Conservation (phyloP, 495 filamentous ascomycete species). For the Aspergillus haitiensis region DNA sequence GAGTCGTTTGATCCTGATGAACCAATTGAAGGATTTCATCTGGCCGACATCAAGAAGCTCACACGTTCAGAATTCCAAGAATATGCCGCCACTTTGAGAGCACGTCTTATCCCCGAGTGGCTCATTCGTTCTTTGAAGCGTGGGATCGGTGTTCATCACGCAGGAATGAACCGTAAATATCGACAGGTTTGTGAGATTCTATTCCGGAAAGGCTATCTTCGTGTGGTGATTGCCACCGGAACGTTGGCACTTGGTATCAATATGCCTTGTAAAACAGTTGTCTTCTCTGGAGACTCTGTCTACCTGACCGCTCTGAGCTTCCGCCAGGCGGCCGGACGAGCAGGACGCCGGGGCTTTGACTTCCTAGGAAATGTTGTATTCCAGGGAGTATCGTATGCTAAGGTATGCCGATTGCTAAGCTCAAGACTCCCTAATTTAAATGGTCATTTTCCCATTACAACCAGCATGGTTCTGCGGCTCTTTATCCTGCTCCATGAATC, state of each 20-base stretch:
- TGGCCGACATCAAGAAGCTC: slow-evolving; percentile 60
- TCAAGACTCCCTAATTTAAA: slow-evolving; percentile 69
- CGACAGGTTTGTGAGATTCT: slow-evolving; percentile 59
- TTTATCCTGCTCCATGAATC: slow-evolving; percentile 67
- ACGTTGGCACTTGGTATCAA: slow-evolving; percentile 78
- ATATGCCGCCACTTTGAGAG: slow-evolving; percentile 45
- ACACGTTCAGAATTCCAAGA: slow-evolving; percentile 52
- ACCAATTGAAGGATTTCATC: slow-evolving; percentile 61
- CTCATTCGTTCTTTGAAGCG: slow-evolving; percentile 58
- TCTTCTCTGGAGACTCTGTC: slow-evolving; percentile 71
- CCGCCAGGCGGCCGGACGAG: slow-evolving; percentile 72
- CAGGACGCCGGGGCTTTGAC: slow-evolving; percentile 79
- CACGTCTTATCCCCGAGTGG: slow-evolving; percentile 44
- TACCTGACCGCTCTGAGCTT: slow-evolving; percentile 73
- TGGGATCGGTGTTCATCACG: slow-evolving; percentile 74
- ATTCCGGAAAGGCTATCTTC: slow-evolving; percentile 70
- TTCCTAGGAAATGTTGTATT: slow-evolving; percentile 79
- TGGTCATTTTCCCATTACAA: slow-evolving; percentile 77
- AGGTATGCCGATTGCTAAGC: slow-evolving; percentile 64
- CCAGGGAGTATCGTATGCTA: slow-evolving; percentile 54
- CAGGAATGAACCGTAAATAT: slow-evolving; percentile 75
- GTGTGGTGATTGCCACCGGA: slow-evolving; percentile 75
- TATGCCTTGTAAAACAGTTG: slow-evolving; percentile 81
- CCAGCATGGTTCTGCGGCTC: slow-evolving; percentile 67
- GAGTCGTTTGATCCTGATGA: slow-evolving; percentile 64